A percentile compares a stretch with the other conserved stretches of the same genome.
Evolutionary conservation across 345 rosid genomes (phyloP).

Genomic region (Citrus sinensis): DVS_A1.0 CM039168.1:5987501-5988000

Average conservation of each 20-base stretch:
- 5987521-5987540: not conserved
- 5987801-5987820: constrained; percentile 48
- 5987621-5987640: constrained; percentile 86
- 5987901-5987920: not conserved
- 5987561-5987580: constrained; percentile 10
- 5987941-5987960: not conserved
- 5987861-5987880: not conserved
- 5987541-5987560: not conserved
- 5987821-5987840: constrained; percentile 37
- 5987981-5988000: not conserved
- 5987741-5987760: constrained; percentile 77
- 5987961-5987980: not conserved
- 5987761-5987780: constrained; percentile 80
- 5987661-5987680: constrained; percentile 5
- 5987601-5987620: constrained; percentile 93
- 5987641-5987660: constrained; percentile 36
- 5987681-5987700: constrained; percentile 1
- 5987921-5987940: not conserved
- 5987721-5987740: constrained; percentile 73
- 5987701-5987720: constrained; percentile 10
- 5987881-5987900: not conserved
- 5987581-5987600: constrained; percentile 82
- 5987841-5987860: constrained; percentile 49
- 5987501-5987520: constrained; percentile 46
- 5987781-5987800: constrained; percentile 98